phyloP scores from a whole-genome alignment of 768 basidiomycete genomes.

The Collybia nuda region DNA sequence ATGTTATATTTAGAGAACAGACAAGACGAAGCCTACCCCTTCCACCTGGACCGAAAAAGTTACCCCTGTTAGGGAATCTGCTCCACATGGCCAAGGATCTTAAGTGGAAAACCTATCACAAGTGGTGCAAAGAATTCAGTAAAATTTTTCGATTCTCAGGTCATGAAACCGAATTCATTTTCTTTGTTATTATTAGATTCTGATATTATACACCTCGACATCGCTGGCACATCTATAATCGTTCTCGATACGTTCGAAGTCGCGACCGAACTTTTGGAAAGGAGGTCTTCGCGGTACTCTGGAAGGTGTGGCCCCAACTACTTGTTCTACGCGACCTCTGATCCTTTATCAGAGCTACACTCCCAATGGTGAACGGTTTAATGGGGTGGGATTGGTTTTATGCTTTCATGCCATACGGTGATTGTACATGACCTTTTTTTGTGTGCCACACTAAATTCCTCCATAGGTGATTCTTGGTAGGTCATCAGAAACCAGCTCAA shows the following conservation, averaged over 20 bases:
- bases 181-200: slow-evolving; percentile 14
- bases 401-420: slow-evolving; percentile 14
- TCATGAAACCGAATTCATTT: neutral
- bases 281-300: slow-evolving; percentile 18
- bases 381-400: slow-evolving; percentile 5
- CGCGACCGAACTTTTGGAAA: slow-evolving; percentile 22
- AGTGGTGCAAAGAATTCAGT: slow-evolving; percentile 14
- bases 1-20: neutral
- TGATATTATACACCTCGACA: slow-evolving; percentile 22
- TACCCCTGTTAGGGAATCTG: slow-evolving; percentile 11
- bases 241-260: slow-evolving; percentile 19
- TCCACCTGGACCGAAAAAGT: slow-evolving; percentile 11
- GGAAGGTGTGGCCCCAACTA: slow-evolving; percentile 19
- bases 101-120: slow-evolving; percentile 13
- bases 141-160: neutral
- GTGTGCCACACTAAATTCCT: too few species aligned
- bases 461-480: slow-evolving; percentile 15
- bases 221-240: slow-evolving; percentile 17
- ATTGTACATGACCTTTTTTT: too few species aligned
- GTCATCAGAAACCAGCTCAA: too few species aligned
- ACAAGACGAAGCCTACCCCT: slow-evolving; percentile 1
- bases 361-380: slow-evolving; percentile 15
- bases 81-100: slow-evolving; percentile 3
- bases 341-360: slow-evolving; percentile 3
- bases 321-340: too few species aligned